phyloP scores from a whole-genome alignment of 2,329 filamentous ascomycete species.

The Exophiala spinifera region DNA sequence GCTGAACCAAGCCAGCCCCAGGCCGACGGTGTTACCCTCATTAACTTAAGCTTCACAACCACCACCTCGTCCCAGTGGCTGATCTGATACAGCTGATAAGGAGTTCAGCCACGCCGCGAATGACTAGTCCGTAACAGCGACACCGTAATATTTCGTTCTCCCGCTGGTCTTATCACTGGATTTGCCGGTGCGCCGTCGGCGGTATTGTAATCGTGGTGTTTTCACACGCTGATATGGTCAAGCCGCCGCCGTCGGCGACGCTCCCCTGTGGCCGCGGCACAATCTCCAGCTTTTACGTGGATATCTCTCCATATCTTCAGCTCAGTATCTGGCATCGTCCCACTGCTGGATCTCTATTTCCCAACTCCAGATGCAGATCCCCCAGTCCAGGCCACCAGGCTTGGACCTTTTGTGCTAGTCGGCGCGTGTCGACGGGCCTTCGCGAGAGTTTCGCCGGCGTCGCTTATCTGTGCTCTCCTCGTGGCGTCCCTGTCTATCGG shows the following conservation, averaged over 20 bases:
- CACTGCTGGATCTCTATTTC: slow-evolving; percentile 1
- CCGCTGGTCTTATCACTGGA: not conserved
- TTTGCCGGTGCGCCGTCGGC: slow-evolving; percentile 15
- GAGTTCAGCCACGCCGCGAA: not conserved
- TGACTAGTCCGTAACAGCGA: slow-evolving; percentile 6
- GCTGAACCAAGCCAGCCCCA: no score
- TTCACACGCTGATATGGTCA: not conserved
- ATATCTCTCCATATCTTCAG: slow-evolving; percentile 4
- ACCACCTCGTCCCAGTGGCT: not conserved
- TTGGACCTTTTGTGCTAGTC: not conserved
- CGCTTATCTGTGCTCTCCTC: slow-evolving; percentile 20
- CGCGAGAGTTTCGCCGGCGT: slow-evolving; percentile 5
- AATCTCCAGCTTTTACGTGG: slow-evolving; percentile 1
- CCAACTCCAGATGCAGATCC: slow-evolving; percentile 11
- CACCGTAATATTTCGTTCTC: slow-evolving; percentile 13
- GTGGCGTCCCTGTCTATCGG: slow-evolving; percentile 19
- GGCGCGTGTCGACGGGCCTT: slow-evolving; percentile 10
- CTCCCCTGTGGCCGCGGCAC: not conserved
- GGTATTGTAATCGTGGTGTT: slow-evolving; percentile 10
- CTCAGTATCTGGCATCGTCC: not conserved
- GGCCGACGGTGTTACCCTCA: no score
- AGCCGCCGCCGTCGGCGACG: not conserved
- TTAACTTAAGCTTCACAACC: no score
- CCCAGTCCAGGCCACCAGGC: slow-evolving; percentile 1
- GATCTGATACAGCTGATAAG: slow-evolving; percentile 13